Evolutionary conservation across 2,329 filamentous ascomycete species (phyloP).

Genomic region (Penicillium decumbens): DNA sequence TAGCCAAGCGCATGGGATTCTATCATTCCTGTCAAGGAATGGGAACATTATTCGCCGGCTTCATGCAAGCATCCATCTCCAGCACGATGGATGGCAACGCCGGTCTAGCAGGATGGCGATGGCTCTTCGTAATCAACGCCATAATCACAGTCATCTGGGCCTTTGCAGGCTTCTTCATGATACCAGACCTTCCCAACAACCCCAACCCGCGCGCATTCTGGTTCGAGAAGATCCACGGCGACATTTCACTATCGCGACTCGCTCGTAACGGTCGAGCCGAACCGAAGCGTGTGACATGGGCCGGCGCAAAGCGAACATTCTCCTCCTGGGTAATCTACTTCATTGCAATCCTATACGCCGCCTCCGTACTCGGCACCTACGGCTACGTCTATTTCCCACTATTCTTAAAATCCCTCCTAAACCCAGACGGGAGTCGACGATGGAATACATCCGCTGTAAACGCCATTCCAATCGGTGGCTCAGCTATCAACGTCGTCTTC

Average conservation of each 20-base stretch:
- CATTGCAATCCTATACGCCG: constrained; percentile 44
- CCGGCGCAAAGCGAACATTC: constrained; percentile 43
- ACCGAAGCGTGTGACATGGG: constrained; percentile 45
- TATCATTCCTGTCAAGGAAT: constrained; percentile 30
- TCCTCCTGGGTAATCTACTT: constrained; percentile 46
- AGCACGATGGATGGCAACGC: constrained; percentile 29
- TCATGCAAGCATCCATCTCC: constrained; percentile 30
- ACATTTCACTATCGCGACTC: constrained; percentile 44
- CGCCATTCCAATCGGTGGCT: constrained; percentile 48
- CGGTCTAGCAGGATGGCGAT: constrained; percentile 35
- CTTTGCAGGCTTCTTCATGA: constrained; percentile 33
- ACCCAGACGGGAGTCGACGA: constrained; percentile 39
- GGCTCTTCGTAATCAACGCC: constrained; percentile 39
- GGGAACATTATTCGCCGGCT: constrained; percentile 31
- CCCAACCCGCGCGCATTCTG: constrained; percentile 32
- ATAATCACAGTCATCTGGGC: constrained; percentile 39
- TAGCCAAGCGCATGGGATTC: constrained; percentile 33
- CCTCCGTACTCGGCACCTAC: constrained; percentile 46
- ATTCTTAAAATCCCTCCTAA: constrained; percentile 22
- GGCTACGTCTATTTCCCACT: constrained; percentile 37
- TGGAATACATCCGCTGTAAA: constrained; percentile 48
- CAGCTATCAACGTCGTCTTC: constrained; percentile 48
- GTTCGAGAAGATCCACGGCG: constrained; percentile 43
- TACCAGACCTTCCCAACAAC: constrained; percentile 38
- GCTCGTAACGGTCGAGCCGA: constrained; percentile 45